Conservation (phyloP, 345 rosid species). For the Gossypium stocksii region DNA sequence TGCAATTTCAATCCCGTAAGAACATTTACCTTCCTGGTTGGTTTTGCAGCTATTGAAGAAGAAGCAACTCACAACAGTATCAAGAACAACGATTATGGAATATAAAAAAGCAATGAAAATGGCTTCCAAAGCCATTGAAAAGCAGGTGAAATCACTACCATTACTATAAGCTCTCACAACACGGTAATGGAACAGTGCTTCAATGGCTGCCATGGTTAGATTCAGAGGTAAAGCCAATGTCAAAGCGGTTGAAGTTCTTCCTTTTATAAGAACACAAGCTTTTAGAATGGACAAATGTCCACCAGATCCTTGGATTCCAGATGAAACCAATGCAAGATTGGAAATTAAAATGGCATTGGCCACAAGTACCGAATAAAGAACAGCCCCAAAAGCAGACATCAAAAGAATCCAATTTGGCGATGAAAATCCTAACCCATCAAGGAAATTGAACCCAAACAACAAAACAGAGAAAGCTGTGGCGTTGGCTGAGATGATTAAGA, state of each 20-base stretch:
- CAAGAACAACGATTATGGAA: slow-evolving; percentile 64
- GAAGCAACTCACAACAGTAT: slow-evolving; percentile 46
- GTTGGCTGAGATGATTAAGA: slow-evolving; percentile 63
- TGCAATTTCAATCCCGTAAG: slow-evolving; percentile 32
- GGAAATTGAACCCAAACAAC: slow-evolving; percentile 40
- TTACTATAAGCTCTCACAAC: slow-evolving; percentile 32
- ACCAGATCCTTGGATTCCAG: slow-evolving; percentile 43
- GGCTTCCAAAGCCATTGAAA: slow-evolving; percentile 42
- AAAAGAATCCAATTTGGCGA: slow-evolving; percentile 32
- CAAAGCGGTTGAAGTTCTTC: slow-evolving; percentile 64
- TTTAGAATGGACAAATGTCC: slow-evolving; percentile 60
- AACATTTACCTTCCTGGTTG: slow-evolving; percentile 27
- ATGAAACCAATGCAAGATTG: slow-evolving; percentile 64
- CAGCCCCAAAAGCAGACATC: slow-evolving; percentile 50
- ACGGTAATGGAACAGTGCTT: slow-evolving; percentile 70
- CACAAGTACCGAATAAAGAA: slow-evolving; percentile 56
- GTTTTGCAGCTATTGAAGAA: slow-evolving; percentile 61
- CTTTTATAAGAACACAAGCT: slow-evolving; percentile 50
- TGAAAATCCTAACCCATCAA: slow-evolving; percentile 38
- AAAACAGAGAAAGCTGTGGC: slow-evolving; percentile 64
- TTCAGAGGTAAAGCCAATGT: slow-evolving; percentile 59
- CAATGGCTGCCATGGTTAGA: slow-evolving; percentile 54
- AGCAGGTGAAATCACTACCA: slow-evolving; percentile 16
- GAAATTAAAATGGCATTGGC: slow-evolving; percentile 59
- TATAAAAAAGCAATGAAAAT: slow-evolving; percentile 64